Base-by-base conservation (phyloP, 2,329 filamentous ascomycete species). In the Thelonectria discophora region DNA sequence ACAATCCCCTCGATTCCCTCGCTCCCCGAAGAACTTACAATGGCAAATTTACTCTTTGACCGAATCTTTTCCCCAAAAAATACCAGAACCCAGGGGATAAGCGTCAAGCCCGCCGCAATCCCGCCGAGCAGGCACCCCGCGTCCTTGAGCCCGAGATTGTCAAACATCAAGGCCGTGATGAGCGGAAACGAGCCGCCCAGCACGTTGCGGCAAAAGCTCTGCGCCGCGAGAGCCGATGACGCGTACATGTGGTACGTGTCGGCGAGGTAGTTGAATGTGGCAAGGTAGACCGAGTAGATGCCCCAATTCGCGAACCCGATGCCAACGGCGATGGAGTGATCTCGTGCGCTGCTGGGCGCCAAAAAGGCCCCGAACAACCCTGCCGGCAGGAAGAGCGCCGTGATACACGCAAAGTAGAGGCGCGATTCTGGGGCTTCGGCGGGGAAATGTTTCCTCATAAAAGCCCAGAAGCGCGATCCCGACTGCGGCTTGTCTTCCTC, bases 251-350 rank as follows among this genome's bases (percentile, higher is more conserved):
- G 90, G 75, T 97, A 97, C 1, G 89, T 90, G 73, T 97, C 94
- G 18, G 93, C 93, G 1, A 97, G 83, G 69, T 97, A 97, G 74
- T 97, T 97, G 80, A 97, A 97, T 0, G 93, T 91, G 3, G 93
- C 90, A 1, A 97, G 84, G 73, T 96, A 96, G 37, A 97, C 88
- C 42, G 87, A 89, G 75, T 92, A 94, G 66, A 97, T 96, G 27
- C 94, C 90, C 81, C 94, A 91, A 0, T 91, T 94, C 0, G 92
- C 89, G 61, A 93, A 85, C 0, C 83, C 86, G 34, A 97, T 82
- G 0, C 88, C 90, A 3, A 94, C 76, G 0, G 76, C 74, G 20
- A 72, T 68, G 0, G 69, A 63, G 45, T 77, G 74, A 11, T 70
- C 69, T 40, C 65, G 64, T 18, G 68, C 71, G 50, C 54, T 58